Conservation (phyloP, 306 rosid genomes). For the Canavalia gladiata region DNA sequence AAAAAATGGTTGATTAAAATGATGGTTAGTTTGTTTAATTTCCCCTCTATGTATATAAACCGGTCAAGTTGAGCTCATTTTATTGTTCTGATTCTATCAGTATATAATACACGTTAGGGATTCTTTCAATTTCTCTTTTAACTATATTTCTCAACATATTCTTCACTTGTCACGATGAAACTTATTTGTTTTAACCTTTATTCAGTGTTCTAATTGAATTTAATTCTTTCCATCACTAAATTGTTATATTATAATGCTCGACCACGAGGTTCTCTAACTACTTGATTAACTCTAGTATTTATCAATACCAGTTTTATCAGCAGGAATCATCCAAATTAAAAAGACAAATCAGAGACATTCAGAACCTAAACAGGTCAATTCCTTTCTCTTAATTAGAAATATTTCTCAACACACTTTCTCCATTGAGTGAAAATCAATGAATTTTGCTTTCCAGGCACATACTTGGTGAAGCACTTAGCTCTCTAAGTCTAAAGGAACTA, state of each 20-base stretch:
- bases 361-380: constrained; percentile 74
- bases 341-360: constrained; percentile 87
- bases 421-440: background rate
- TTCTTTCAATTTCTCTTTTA: background rate
- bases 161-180: background rate
- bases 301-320: constrained; percentile 72
- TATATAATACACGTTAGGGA: too few relatives aligned
- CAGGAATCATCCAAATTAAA: constrained; percentile 82
- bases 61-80: too few relatives aligned
- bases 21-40: too few relatives aligned
- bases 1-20: too few relatives aligned
- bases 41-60: too few relatives aligned
- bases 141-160: background rate
- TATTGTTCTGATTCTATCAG: too few relatives aligned
- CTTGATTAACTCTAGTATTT: background rate
- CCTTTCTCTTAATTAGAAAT: background rate
- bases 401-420: background rate
- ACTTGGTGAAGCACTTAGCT: constrained; percentile 81
- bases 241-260: background rate
- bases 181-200: background rate
- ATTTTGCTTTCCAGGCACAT: constrained; percentile 67
- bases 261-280: constrained; percentile 6
- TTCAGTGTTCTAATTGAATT: background rate
- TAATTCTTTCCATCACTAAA: background rate
- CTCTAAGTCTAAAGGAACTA: constrained; percentile 76